phyloP scores from a whole-genome alignment of 768 basidiomycete species.

The Inosperma sp. region DNA sequence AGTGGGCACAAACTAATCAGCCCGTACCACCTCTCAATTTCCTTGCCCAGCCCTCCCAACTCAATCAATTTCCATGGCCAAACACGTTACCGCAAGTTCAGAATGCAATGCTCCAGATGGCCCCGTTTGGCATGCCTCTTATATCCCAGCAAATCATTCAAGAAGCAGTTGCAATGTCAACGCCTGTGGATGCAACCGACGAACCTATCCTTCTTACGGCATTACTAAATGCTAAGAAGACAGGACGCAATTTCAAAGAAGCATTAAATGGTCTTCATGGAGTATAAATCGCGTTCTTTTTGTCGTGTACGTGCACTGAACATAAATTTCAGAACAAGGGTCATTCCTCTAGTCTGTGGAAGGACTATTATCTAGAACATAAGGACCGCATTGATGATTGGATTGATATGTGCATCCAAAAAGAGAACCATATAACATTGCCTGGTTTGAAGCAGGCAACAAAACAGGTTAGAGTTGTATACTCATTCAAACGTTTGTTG shows the following conservation, averaged over 20 bases:
- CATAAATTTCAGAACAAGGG: constrained; percentile 36
- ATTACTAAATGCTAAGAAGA: constrained; percentile 36
- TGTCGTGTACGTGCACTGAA: constrained; percentile 15
- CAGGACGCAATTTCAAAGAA: constrained; percentile 53
- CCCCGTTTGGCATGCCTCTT: constrained; percentile 37
- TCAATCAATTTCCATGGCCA: constrained; percentile 24
- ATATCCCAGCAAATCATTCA: constrained; percentile 53
- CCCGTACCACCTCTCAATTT: constrained; percentile 17
- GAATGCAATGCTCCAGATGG: constrained; percentile 30
- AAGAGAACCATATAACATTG: constrained; percentile 28
- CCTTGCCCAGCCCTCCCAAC: not conserved
- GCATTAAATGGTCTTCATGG: constrained; percentile 66
- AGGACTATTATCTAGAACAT: constrained; percentile 75
- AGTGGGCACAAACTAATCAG: constrained; percentile 25
- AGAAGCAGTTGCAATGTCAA: constrained; percentile 49
- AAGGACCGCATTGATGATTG: constrained; percentile 53
- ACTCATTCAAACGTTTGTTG: constrained; percentile 11
- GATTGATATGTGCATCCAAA: constrained; percentile 34
- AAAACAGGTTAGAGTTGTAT: not conserved
- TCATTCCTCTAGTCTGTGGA: constrained; percentile 64
- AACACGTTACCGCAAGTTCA: constrained; percentile 27
- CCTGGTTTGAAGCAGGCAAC: too few species aligned
- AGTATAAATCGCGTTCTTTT: constrained; percentile 35
- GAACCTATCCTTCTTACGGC: constrained; percentile 55
- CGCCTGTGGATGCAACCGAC: constrained; percentile 52